These are phyloP conservation scores for Salisapilia sapeloensis DNA, from an alignment of 352 stramenopile species.

Conservation along the genomic window DNA sequence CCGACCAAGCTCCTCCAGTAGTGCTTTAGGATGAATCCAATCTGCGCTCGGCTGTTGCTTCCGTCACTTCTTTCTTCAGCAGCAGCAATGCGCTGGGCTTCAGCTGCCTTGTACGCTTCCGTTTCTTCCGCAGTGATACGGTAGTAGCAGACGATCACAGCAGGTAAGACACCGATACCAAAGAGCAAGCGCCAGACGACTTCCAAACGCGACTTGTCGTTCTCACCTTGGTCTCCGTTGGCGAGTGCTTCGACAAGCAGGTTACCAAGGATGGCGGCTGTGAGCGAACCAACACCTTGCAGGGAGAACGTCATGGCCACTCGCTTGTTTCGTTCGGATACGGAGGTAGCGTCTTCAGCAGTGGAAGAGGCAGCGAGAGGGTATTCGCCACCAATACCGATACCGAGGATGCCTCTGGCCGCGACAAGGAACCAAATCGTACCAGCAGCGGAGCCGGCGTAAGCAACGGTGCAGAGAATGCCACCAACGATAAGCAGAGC, in stretches of 20 bases:
- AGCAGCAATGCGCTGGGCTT: slow-evolving; percentile 3
- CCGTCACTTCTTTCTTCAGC: slow-evolving; percentile 2
- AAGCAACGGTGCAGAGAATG: slow-evolving; percentile 37
- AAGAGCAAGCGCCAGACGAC: slow-evolving; percentile 49
- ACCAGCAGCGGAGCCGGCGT: slow-evolving; percentile 11
- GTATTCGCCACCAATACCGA: slow-evolving; percentile 40
- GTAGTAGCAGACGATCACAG: slow-evolving; percentile 45
- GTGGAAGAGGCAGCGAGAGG: slow-evolving; percentile 27
- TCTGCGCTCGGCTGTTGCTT: not conserved
- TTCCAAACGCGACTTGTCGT: slow-evolving; percentile 20
- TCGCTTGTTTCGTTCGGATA: slow-evolving; percentile 19
- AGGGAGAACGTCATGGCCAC: slow-evolving; percentile 48
- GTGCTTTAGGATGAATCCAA: slow-evolving; percentile 27
- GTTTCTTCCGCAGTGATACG: slow-evolving; percentile 45
- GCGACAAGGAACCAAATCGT: slow-evolving; percentile 50
- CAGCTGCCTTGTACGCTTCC: slow-evolving; percentile 14
- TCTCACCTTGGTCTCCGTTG: slow-evolving; percentile 15
- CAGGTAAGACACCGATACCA: slow-evolving; percentile 37
- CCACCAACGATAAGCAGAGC: slow-evolving; percentile 41
- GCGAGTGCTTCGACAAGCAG: slow-evolving; percentile 27
- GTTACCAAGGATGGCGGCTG: slow-evolving; percentile 39
- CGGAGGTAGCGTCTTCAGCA: slow-evolving; percentile 29
- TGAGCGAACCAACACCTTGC: slow-evolving; percentile 33
- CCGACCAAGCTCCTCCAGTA: slow-evolving; percentile 35
- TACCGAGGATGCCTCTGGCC: slow-evolving; percentile 34